phyloP scores from a whole-genome alignment of 179 eudicot genomes.

The Pouteria campechiana region DNA sequence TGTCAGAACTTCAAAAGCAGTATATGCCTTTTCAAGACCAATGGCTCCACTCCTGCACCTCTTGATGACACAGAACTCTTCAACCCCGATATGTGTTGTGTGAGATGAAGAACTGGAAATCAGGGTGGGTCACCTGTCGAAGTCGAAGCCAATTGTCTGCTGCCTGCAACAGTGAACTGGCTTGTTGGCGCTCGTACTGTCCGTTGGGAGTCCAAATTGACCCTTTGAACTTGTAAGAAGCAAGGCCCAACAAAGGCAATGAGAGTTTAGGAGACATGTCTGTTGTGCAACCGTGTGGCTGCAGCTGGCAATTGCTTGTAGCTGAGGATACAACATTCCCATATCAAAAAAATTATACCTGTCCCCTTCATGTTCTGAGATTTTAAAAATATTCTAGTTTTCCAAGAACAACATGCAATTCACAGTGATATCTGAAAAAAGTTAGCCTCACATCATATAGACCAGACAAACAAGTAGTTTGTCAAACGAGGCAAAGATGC shows the following conservation, averaged over 20 bases:
- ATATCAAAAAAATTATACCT: too few species aligned
- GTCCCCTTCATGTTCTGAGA: too few species aligned
- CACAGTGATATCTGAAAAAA: too few species aligned
- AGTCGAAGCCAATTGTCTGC: conserved; percentile 74
- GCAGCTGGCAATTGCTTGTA: conserved; percentile 28
- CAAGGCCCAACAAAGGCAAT: conserved; percentile 74
- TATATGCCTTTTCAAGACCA: too few species aligned
- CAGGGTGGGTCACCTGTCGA: conserved; percentile 67
- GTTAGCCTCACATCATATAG: too few species aligned
- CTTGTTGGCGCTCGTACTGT: conserved; percentile 33
- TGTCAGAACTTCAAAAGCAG: too few species aligned
- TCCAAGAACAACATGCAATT: too few species aligned
- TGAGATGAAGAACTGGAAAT: conserved; percentile 54
- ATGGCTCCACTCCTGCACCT: too few species aligned
- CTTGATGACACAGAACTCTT: too few species aligned
- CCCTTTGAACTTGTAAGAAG: conserved; percentile 64
- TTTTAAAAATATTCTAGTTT: too few species aligned
- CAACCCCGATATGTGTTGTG: conserved; percentile 33
- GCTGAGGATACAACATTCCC: conserved; percentile 20
- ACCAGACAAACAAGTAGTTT: too few species aligned
- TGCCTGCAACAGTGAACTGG: conserved; percentile 38
- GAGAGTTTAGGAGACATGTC: conserved; percentile 35
- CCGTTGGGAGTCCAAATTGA: conserved; percentile 59
- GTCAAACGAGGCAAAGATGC: too few species aligned
- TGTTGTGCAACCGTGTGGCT: conserved; percentile 19